phyloP scores from a whole-genome alignment of 2,329 filamentous ascomycete species.

The Coccinonectria pachysandricola region DNA sequence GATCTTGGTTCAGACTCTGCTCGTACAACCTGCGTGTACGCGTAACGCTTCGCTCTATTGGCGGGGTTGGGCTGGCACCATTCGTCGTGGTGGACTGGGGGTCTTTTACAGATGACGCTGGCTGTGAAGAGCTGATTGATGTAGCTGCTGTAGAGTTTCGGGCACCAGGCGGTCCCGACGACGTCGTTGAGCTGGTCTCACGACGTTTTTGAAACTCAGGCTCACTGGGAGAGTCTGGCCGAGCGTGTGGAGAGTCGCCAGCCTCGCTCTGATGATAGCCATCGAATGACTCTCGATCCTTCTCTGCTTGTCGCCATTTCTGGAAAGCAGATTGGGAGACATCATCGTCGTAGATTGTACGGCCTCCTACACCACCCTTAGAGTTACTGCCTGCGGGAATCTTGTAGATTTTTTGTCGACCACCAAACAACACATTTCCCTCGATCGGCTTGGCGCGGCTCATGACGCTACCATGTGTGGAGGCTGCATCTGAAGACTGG shows the following conservation, averaged over 20 bases:
- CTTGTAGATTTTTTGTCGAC: slow-evolving; percentile 90
- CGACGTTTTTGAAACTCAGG: slow-evolving; percentile 63
- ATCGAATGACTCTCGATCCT: slow-evolving; percentile 34
- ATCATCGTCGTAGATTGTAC: slow-evolving; percentile 78
- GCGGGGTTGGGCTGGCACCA: slow-evolving; percentile 27
- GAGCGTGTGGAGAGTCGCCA: slow-evolving; percentile 17
- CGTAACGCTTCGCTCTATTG: slow-evolving; percentile 54
- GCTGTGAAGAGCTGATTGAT: slow-evolving; percentile 66
- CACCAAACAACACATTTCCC: slow-evolving; percentile 88
- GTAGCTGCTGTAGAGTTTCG: slow-evolving; percentile 82
- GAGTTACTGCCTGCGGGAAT: slow-evolving; percentile 48
- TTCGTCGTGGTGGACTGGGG: slow-evolving; percentile 30
- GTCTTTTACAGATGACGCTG: slow-evolving; percentile 41
- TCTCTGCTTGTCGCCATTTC: slow-evolving; percentile 55
- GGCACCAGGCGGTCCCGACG: slow-evolving; percentile 54
- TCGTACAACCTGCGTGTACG: slow-evolving; percentile 74
- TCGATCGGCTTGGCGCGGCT: slow-evolving; percentile 70
- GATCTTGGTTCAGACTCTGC: slow-evolving; percentile 66
- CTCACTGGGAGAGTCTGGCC: slow-evolving; percentile 36
- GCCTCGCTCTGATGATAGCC: slow-evolving; percentile 18
- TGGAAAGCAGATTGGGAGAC: slow-evolving; percentile 77
- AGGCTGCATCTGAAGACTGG: slow-evolving; percentile 61
- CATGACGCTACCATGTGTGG: slow-evolving; percentile 64
- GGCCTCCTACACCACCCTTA: slow-evolving; percentile 48
- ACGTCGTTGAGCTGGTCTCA: slow-evolving; percentile 79